These are phyloP conservation scores for Fusarium duplospermum DNA, from an alignment of 2,329 filamentous ascomycete species.

Conservation along the genomic window DNA sequence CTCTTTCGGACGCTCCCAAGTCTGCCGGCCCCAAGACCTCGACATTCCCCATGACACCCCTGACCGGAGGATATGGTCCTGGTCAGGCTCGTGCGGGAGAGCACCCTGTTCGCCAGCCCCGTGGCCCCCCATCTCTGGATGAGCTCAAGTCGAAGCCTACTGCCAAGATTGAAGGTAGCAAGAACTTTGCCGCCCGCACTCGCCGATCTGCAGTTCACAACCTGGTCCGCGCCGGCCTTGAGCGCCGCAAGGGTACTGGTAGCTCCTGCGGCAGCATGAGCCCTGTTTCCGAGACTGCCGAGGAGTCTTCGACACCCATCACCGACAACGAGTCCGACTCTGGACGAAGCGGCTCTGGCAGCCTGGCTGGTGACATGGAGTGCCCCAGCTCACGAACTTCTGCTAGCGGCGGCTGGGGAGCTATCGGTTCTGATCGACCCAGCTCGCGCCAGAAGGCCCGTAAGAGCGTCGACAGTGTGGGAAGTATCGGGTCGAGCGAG, in stretches of 20 bases:
- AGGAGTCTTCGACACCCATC: slow-evolving; percentile 73
- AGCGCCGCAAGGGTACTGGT: slow-evolving; percentile 81
- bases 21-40: slow-evolving; percentile 81
- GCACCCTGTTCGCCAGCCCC: slow-evolving; percentile 92
- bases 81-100: slow-evolving; percentile 94
- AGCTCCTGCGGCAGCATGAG: slow-evolving; percentile 83
- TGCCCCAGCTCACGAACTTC: slow-evolving; percentile 80
- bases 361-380: slow-evolving; percentile 79
- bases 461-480: slow-evolving; percentile 73
- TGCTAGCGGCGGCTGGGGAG: slow-evolving; percentile 78
- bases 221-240: slow-evolving; percentile 88
- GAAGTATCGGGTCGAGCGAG: slow-evolving; percentile 64
- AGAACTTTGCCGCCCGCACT: slow-evolving; percentile 95
- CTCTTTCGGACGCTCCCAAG: slow-evolving; percentile 60
- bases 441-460: slow-evolving; percentile 74
- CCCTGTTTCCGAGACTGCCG: slow-evolving; percentile 84
- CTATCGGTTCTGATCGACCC: slow-evolving; percentile 89
- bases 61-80: slow-evolving; percentile 89
- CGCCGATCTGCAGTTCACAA: slow-evolving; percentile 93
- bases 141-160: slow-evolving; percentile 92
- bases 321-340: slow-evolving; percentile 81
- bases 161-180: slow-evolving; percentile 92
- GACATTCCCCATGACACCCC: slow-evolving; percentile 81
- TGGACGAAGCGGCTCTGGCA: slow-evolving; percentile 80
- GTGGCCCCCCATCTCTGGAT: slow-evolving; percentile 90